Percentiles rank a stretch among this genome's conserved stretches.
phyloP scores from a whole-genome alignment of 2,329 filamentous ascomycete genomes.

The Cladosporium cucumerinum region DNA sequence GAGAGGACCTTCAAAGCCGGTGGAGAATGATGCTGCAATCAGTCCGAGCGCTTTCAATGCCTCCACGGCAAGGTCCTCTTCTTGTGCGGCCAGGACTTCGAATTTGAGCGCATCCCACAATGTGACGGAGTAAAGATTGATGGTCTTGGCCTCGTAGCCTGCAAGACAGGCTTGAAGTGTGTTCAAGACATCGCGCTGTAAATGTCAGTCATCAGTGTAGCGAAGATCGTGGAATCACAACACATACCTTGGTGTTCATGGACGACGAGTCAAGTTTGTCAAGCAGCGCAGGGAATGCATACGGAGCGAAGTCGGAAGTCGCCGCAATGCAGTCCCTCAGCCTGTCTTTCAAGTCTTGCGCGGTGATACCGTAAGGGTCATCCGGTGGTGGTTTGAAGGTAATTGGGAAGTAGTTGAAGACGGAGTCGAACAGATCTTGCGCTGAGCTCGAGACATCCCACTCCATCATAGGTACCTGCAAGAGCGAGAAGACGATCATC shows the following conservation, averaged over 20 bases:
- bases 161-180: conserved; percentile 58
- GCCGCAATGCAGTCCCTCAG: conserved; percentile 63
- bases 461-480: conserved; percentile 65
- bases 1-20: conserved; percentile 46
- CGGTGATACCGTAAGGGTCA: conserved; percentile 67
- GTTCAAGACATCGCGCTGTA: conserved; percentile 60
- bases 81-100: conserved; percentile 64
- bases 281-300: conserved; percentile 63
- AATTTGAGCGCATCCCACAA: conserved; percentile 69
- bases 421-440: conserved; percentile 63
- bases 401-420: conserved; percentile 71
- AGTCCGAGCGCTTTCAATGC: conserved; percentile 54
- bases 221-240: not conserved
- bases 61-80: conserved; percentile 61
- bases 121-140: conserved; percentile 61
- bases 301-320: conserved; percentile 61
- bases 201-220: not conserved
- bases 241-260: conserved; percentile 59
- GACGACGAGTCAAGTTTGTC: conserved; percentile 69
- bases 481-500: conserved; percentile 67
- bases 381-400: conserved; percentile 67
- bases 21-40: conserved; percentile 55
- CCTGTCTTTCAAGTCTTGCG: conserved; percentile 63
- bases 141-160: conserved; percentile 57
- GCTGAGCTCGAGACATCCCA: conserved; percentile 61